Base-by-base conservation (phyloP, 2,329 filamentous ascomycete genomes). In the Zasmidium cellare region DNA sequence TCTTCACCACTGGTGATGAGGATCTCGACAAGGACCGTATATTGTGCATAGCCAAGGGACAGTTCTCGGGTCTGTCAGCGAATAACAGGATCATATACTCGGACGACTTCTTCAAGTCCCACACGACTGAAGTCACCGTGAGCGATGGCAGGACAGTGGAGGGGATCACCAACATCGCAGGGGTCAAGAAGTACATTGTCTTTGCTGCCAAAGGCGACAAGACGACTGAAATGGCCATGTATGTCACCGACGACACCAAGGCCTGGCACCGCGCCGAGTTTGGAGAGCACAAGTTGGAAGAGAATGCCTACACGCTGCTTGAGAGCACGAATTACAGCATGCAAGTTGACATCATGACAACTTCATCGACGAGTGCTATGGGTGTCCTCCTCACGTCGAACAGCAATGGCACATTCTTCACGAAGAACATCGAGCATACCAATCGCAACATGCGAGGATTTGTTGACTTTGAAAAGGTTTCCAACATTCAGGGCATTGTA, bases 271-370 rank as follows among this genome's bases (percentile, higher is more conserved):
- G 92, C 53, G 93, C 93, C 58, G 85, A 96, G 70, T 97, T 99
- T 74, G 85, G 86, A 46, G 87, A 90, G 61, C 92, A 96, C 73
- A 90, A 92, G 68, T 83, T 91, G 61, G 89, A 96, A 72, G 85
- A 93, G 71, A 82, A 86, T 67, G 91, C 90, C 2, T 99, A 97
- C 74, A 99, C 94, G 0, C 84, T 99, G 49, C 82, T 99, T 44
- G 93, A 97, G 76, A 94, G 92, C 69, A 97, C 94, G 45, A 93
- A 96, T 71, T 97, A 99, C 79, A 97, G 93, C 78, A 92, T 99
- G 67, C 93, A 97, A 76, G 87, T 99, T 55, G 92, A 97, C 74
- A 92, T 97, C 62, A 87, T 93, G 83, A 91, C 88, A 1, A 82
- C 81, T 11, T 64, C 59, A 25, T 58, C 61, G 7, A 56, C 53